A percentile compares a stretch with the other conserved stretches of the same genome.
Conservation (phyloP, 306 rosid genomes). For the Comarum palustre region DNA sequence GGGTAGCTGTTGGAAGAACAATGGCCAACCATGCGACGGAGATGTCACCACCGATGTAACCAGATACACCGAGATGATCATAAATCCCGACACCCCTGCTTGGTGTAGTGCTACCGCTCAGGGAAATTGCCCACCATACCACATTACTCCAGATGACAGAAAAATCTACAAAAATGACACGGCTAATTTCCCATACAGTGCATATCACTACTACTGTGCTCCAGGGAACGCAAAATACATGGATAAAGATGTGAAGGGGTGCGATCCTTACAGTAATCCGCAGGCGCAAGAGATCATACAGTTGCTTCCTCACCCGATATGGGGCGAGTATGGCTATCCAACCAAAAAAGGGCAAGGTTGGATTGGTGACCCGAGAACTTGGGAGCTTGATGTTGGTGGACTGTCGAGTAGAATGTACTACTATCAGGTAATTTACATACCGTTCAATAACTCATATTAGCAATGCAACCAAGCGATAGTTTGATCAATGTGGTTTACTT, state of each 20-base stretch:
- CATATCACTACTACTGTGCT: slow-evolving; percentile 73
- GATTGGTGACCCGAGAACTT: slow-evolving; percentile 68
- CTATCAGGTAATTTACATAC: slow-evolving; percentile 49
- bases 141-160: slow-evolving; percentile 55
- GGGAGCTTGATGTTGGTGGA: slow-evolving; percentile 86
- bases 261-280: slow-evolving; percentile 85
- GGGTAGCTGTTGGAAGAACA: slow-evolving; percentile 75
- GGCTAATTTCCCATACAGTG: slow-evolving; percentile 58
- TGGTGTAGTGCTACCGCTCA: slow-evolving; percentile 51
- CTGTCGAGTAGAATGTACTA: slow-evolving; percentile 63
- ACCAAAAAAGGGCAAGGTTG: slow-evolving; percentile 68
- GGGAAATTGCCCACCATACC: slow-evolving; percentile 71
- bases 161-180: slow-evolving; percentile 68
- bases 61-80: slow-evolving; percentile 64
- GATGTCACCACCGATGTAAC: slow-evolving; percentile 53
- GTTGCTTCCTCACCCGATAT: slow-evolving; percentile 69
- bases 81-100: slow-evolving; percentile 49
- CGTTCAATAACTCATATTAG: not conserved
- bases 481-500: not conserved
- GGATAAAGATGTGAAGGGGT: slow-evolving; percentile 53
- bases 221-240: slow-evolving; percentile 65
- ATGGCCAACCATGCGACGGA: slow-evolving; percentile 50
- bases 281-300: slow-evolving; percentile 81
- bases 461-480: not conserved
- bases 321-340: slow-evolving; percentile 75